These are phyloP conservation scores for Schwanniomyces yamadae DNA, from an alignment of 805 yeast genomes.

Conservation along the genomic window DNA sequence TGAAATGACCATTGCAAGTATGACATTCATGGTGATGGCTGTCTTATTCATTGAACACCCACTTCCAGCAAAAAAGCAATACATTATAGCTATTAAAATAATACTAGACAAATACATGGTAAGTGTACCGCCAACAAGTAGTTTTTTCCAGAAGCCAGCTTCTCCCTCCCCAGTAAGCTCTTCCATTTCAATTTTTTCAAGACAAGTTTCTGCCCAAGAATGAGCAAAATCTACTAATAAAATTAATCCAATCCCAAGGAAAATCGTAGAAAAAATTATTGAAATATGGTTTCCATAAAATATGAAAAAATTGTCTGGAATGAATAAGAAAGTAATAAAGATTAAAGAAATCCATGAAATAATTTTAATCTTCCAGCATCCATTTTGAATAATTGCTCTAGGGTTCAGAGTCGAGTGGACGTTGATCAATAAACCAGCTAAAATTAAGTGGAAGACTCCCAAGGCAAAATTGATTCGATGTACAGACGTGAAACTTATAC, in stretches of 20 bases:
- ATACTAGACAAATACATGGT: slow-evolving; percentile 77
- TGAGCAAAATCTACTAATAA: slow-evolving; percentile 95
- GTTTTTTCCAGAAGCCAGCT: slow-evolving; percentile 69
- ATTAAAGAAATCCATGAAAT: slow-evolving; percentile 56
- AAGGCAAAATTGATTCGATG: slow-evolving; percentile 87
- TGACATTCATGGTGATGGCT: slow-evolving; percentile 74
- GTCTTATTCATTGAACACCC: slow-evolving; percentile 90
- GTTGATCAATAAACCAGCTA: slow-evolving; percentile 67
- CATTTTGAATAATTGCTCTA: slow-evolving; percentile 83
- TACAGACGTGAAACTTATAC: slow-evolving; percentile 90
- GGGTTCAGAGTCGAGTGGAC: slow-evolving; percentile 78
- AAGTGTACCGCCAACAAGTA: slow-evolving; percentile 83
- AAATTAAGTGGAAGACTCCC: slow-evolving; percentile 70
- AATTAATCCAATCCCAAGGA: slow-evolving; percentile 86
- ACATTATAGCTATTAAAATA: slow-evolving; percentile 75
- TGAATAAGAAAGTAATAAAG: slow-evolving; percentile 59
- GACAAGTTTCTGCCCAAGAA: slow-evolving; percentile 96
- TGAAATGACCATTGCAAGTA: slow-evolving; percentile 64
- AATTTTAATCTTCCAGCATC: slow-evolving; percentile 83
- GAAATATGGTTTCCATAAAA: slow-evolving; percentile 91
- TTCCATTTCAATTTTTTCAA: slow-evolving; percentile 84
- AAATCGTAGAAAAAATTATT: slow-evolving; percentile 76
- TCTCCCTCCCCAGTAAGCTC: slow-evolving; percentile 49
- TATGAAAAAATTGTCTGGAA: slow-evolving; percentile 85
- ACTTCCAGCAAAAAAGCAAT: slow-evolving; percentile 71